A percentile compares a stretch with the other conserved stretches of the same genome.
These are phyloP conservation scores for Neurospora sp. DNA, from an alignment of 495 filamentous ascomycete species.

Conservation along the genomic window DNA sequence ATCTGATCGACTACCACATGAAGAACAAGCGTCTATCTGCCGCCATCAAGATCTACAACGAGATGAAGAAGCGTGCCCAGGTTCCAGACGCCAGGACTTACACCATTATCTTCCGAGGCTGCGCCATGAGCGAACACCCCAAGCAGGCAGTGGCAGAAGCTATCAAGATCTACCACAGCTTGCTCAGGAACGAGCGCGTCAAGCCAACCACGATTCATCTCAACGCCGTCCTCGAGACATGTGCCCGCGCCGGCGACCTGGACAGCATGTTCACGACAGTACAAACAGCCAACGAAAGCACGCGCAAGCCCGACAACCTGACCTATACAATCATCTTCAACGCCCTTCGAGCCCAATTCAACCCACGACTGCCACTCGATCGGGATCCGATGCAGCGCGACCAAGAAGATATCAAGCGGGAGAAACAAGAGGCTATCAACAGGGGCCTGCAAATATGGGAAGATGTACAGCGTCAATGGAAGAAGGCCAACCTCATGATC, in stretches of 20 bases:
- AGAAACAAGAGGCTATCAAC: conserved; percentile 32
- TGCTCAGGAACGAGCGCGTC: conserved; percentile 48
- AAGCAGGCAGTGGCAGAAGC: conserved; percentile 49
- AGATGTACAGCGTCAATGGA: conserved; percentile 68
- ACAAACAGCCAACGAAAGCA: conserved; percentile 51
- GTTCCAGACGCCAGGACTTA: conserved; percentile 67
- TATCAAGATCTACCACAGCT: conserved; percentile 59
- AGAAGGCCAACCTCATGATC: conserved; percentile 51
- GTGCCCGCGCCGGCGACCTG: conserved; percentile 56
- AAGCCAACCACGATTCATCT: conserved; percentile 66
- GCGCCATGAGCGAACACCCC: conserved; percentile 43
- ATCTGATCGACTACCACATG: conserved; percentile 64
- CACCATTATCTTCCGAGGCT: conserved; percentile 71
- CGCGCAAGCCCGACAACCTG: conserved; percentile 48
- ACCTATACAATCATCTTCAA: conserved; percentile 80
- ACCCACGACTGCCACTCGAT: conserved; percentile 4
- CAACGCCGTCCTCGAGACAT: conserved; percentile 78
- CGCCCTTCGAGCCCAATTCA: conserved; percentile 41
- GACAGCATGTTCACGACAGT: conserved; percentile 67
- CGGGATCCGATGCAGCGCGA: background rate
- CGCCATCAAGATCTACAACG: conserved; percentile 74
- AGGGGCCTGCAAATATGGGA: conserved; percentile 65
- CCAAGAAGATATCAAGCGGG: conserved; percentile 14
- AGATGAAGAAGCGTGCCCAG: conserved; percentile 92
- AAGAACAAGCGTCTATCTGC: conserved; percentile 43